A percentile compares a stretch with the other conserved stretches of the same genome.
These are phyloP conservation scores for Tetratostichococcus sp. DNA, from an alignment of 139 green algal species.

Conservation along the genomic window DNA sequence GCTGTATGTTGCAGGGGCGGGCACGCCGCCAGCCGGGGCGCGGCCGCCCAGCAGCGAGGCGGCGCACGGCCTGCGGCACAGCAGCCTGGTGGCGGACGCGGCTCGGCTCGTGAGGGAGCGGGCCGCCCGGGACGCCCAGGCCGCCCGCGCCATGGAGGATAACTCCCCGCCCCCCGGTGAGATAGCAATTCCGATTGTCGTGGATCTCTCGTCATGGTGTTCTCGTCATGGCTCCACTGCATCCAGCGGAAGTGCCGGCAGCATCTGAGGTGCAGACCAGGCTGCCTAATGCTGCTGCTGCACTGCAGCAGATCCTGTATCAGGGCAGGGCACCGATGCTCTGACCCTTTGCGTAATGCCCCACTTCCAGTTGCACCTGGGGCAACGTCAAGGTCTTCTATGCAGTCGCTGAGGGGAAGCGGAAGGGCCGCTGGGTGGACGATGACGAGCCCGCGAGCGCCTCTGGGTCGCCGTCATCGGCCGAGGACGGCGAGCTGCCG, in stretches of 20 bases:
- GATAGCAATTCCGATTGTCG: too few relatives aligned
- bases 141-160: neutral
- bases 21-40: neutral
- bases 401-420: neutral
- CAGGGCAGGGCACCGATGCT: too few relatives aligned
- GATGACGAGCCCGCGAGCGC: neutral
- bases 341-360: too few relatives aligned
- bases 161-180: neutral
- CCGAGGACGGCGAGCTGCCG: neutral
- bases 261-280: too few relatives aligned
- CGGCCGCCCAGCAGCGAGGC: neutral
- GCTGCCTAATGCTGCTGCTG: too few relatives aligned
- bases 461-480: neutral
- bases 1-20: too few relatives aligned
- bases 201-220: too few relatives aligned
- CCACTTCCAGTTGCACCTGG: too few relatives aligned
- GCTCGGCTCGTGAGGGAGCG: neutral
- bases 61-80: neutral
- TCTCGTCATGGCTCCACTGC: too few relatives aligned
- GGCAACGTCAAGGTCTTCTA: too few relatives aligned
- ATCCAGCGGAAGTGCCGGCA: too few relatives aligned
- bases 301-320: too few relatives aligned
- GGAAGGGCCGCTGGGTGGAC: neutral
- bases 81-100: neutral
- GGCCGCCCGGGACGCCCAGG: neutral